These are phyloP conservation scores for Starmerella apicola DNA, from an alignment of 805 yeast genomes.

Conservation along the genomic window DNA sequence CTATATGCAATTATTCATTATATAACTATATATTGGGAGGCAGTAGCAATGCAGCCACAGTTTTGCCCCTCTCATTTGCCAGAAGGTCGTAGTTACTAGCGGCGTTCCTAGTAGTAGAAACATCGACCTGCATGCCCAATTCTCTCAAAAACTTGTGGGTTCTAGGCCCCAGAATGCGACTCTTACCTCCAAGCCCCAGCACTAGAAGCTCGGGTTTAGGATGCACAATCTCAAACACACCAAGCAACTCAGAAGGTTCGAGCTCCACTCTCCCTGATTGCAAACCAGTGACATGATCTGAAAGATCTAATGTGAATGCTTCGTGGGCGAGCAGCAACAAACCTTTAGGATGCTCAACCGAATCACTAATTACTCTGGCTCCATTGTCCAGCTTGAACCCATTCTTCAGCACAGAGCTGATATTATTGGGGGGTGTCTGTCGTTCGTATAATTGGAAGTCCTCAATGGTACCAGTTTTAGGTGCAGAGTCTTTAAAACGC, in stretches of 20 bases:
- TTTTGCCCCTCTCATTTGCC: conserved; percentile 58
- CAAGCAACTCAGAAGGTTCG: conserved; percentile 31
- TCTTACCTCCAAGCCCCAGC: conserved; percentile 51
- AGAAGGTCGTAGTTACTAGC: conserved; percentile 60
- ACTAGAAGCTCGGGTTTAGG: conserved; percentile 71
- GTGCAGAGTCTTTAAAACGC: conserved; percentile 19
- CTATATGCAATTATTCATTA: no score
- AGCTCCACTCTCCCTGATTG: conserved; percentile 46
- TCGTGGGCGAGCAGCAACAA: conserved; percentile 34
- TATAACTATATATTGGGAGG: conserved; percentile 45
- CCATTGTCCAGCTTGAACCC: conserved; percentile 48
- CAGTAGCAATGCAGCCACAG: conserved; percentile 59
- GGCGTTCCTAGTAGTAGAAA: conserved; percentile 50
- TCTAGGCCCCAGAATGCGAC: conserved; percentile 49
- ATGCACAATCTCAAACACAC: conserved; percentile 41
- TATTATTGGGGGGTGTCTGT: conserved; percentile 37
- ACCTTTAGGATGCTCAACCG: conserved; percentile 20
- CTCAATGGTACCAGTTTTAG: conserved; percentile 21
- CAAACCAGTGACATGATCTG: conserved; percentile 31
- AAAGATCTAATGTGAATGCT: conserved; percentile 46
- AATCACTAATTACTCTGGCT: conserved; percentile 30
- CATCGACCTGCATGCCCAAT: conserved; percentile 59
- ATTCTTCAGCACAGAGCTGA: conserved; percentile 39
- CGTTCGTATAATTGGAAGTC: conserved; percentile 37
- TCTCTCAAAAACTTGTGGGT: conserved; percentile 39